Conservation (phyloP, 2,329 filamentous ascomycete species). For the Claviceps paspali region DNA sequence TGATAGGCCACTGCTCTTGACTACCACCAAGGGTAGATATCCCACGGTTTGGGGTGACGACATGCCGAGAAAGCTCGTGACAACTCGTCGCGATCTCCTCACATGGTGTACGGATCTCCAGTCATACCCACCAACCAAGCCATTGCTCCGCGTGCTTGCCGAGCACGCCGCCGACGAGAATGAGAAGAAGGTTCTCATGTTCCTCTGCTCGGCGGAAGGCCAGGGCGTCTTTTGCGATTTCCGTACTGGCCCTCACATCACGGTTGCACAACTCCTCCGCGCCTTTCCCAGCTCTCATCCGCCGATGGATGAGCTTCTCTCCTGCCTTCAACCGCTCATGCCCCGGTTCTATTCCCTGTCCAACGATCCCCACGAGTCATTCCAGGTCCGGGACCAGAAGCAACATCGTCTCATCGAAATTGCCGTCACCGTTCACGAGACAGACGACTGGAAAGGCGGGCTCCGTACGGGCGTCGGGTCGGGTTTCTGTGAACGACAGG, state of each 20-base stretch:
- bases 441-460: constrained; percentile 59
- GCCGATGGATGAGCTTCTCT: constrained; percentile 67
- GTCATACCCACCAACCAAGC: constrained; percentile 82
- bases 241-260: constrained; percentile 75
- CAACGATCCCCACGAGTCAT: constrained; percentile 77
- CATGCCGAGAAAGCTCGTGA: constrained; percentile 66
- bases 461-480: constrained; percentile 74
- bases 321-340: constrained; percentile 76
- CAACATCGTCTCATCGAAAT: constrained; percentile 78
- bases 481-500: constrained; percentile 82
- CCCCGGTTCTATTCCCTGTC: constrained; percentile 96
- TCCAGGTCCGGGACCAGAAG: constrained; percentile 50
- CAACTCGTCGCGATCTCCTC: constrained; percentile 78
- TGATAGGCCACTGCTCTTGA: constrained; percentile 67
- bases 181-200: constrained; percentile 80
- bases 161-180: constrained; percentile 67
- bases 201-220: constrained; percentile 76
- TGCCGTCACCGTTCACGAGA: constrained; percentile 90
- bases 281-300: constrained; percentile 89
- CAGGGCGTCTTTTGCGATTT: constrained; percentile 90
- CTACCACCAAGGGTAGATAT: constrained; percentile 74
- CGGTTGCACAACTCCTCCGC: constrained; percentile 68
- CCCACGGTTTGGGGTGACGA: constrained; percentile 97
- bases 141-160: constrained; percentile 67
- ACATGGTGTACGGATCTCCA: constrained; percentile 94